Base-by-base conservation (phyloP, 371 early-diverging fungal genomes). In the Mucor racemosus region DNA sequence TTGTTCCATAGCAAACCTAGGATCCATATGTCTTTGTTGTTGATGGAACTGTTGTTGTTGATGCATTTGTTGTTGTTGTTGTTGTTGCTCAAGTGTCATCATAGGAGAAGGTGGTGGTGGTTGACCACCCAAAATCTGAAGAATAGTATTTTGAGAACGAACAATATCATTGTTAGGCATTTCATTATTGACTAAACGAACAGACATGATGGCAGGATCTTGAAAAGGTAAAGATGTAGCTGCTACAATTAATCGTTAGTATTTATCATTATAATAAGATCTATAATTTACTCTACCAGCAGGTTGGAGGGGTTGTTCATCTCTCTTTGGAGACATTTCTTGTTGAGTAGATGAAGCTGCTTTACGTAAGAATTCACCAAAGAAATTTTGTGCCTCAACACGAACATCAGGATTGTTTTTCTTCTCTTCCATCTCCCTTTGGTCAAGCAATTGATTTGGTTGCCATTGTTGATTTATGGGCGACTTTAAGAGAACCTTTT, bases 151-250 rank as follows among this genome's bases (percentile, higher is more conserved):
- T 62, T 77, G 77, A 0, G 78, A 72, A 36, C 64, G 68, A 33
- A 40, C 40, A 21, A 40, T 39, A 21, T 66, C 71, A 48, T 66
- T 64, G 26, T 39, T 58, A 26, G 58, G 40, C 3, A 60, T 44
- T 41, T 69, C 64, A 3, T 76, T 73, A 7, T 69, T 65, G 17
- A 78, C 76, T 21, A 87, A 65, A 9, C 83, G 82, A 35, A 85
- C 82, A 1, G 89, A 84, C 89, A 90, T 89, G 39, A 90, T 89
- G 4, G 89, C 91, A 17, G 90, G 90, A 64, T 90, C 90, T 50
- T 88, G 86, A 68, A 89, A 89, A 3, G 86, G 81, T 33, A 80
- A 59, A 21, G 58, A 42, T 53, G 41, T 33, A 44, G 56, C 55
- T 60, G 39, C 14, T 33, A 39, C 21, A 44, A 53, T 44, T n/a